Conservation (phyloP, 768 basidiomycete species). For the Phlebiopsis flavidoalba region DNA sequence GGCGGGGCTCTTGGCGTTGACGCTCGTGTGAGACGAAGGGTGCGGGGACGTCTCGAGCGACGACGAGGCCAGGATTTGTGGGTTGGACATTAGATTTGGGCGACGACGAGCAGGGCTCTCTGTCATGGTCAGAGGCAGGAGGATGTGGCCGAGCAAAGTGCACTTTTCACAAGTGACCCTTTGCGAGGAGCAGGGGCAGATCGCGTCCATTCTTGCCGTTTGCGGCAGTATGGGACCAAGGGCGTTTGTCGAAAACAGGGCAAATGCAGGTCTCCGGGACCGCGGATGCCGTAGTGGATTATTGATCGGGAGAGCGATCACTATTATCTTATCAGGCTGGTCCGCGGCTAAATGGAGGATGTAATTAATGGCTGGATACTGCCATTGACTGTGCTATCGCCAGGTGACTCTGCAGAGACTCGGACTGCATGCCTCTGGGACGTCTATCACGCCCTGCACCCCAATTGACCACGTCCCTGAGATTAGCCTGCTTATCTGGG, state of each 20-base stretch:
- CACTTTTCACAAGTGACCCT: neutral
- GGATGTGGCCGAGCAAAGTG: neutral
- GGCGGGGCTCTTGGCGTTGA: neutral
- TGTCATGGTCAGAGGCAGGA: constrained; percentile 3
- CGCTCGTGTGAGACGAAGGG: neutral
- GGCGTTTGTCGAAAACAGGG: neutral
- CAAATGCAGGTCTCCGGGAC: neutral
- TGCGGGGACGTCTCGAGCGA: neutral
- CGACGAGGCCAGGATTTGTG: neutral
- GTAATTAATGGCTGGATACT: neutral
- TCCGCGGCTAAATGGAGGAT: too few species aligned
- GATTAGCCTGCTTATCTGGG: neutral
- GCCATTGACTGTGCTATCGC: neutral
- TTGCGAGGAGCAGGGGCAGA: neutral
- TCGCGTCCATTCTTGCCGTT: neutral
- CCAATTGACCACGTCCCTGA: neutral
- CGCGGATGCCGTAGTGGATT: neutral
- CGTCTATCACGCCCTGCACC: constrained; percentile 2
- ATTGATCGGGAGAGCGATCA: neutral
- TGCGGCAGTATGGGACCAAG: neutral
- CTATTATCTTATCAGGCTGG: neutral
- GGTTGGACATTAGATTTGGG: neutral
- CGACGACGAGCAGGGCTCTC: neutral
- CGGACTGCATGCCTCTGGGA: neutral
- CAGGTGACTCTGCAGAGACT: neutral